These are phyloP conservation scores for Anisodus acutangulus DNA, from an alignment of 257 asterid species.

Conservation along the genomic window DNA sequence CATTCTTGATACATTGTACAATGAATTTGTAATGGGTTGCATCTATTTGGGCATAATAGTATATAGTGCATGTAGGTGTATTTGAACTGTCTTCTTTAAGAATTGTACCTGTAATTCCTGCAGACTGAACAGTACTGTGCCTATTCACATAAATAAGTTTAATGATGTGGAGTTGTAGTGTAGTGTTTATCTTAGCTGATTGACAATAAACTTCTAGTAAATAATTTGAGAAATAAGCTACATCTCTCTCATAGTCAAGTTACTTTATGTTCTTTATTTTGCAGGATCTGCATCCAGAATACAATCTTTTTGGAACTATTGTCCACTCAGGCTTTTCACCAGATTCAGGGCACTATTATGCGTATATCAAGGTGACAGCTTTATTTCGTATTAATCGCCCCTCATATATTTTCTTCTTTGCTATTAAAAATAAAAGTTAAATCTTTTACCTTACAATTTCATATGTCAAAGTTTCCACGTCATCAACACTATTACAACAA, in stretches of 20 bases:
- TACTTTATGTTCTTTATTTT: conserved; percentile 37
- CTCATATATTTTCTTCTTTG: conserved; percentile 25
- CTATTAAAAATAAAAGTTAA: conserved; percentile 1
- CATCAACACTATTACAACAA: background rate
- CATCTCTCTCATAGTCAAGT: background rate
- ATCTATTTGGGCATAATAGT: background rate
- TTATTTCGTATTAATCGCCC: conserved; percentile 19
- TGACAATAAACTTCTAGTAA: conserved; percentile 8
- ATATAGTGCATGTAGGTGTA: background rate
- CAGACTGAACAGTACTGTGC: background rate
- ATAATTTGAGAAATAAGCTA: conserved; percentile 12
- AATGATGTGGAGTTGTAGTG: background rate
- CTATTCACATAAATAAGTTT: background rate
- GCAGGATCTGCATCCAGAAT: conserved; percentile 91
- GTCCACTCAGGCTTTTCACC: conserved; percentile 98
- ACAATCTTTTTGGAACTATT: conserved; percentile 88
- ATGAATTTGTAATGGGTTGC: background rate
- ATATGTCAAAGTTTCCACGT: background rate
- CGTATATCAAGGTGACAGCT: conserved; percentile 81
- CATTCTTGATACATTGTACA: background rate
- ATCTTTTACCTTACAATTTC: background rate
- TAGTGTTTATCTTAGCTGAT: conserved; percentile 12
- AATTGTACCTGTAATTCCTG: background rate
- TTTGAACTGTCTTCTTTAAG: background rate
- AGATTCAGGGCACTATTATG: conserved; percentile 98